phyloP scores from a whole-genome alignment of 352 stramenopile species.

The Plasmopara halstedii region DNA sequence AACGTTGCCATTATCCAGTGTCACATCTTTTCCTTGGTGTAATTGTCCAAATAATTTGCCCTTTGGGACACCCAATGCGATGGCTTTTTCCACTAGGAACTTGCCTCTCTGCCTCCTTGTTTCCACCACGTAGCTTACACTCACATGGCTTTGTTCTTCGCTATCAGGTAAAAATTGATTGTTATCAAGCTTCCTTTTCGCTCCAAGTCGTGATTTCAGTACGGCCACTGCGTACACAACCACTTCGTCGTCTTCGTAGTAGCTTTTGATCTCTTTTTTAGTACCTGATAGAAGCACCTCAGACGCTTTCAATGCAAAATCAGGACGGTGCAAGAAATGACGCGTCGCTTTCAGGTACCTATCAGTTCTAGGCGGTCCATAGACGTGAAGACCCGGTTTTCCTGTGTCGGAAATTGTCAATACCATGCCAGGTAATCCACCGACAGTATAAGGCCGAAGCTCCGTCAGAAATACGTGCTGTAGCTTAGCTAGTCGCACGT shows the following conservation, averaged over 20 bases:
- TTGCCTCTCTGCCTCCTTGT: conserved; percentile 67
- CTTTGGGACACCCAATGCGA: conserved; percentile 63
- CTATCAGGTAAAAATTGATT: conserved; percentile 7
- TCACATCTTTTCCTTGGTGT: conserved; percentile 74
- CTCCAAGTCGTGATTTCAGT: conserved; percentile 20
- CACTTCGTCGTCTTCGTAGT: conserved; percentile 55
- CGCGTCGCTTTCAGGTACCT: conserved; percentile 72
- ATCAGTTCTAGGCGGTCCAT: conserved; percentile 59
- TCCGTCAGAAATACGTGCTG: conserved; percentile 82
- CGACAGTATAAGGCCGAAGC: conserved; percentile 65
- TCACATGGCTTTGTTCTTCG: conserved; percentile 23
- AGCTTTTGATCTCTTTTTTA: conserved; percentile 7
- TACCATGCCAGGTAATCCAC: conserved; percentile 81
- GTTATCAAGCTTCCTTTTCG: conserved; percentile 55
- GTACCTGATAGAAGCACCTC: conserved; percentile 17
- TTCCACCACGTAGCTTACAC: conserved; percentile 69
- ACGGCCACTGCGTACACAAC: conserved; percentile 38
- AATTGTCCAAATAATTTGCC: conserved; percentile 71
- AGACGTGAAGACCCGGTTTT: conserved; percentile 61
- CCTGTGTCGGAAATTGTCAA: conserved; percentile 85
- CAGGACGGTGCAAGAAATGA: conserved; percentile 70
- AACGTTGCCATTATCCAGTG: conserved; percentile 47
- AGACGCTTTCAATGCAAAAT: conserved; percentile 44
- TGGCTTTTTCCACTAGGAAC: conserved; percentile 67
- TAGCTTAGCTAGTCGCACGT: conserved; percentile 79